A percentile compares a stretch with the other conserved stretches of the same genome.
phyloP scores from a whole-genome alignment of 2,329 filamentous ascomycete species.

The Daldinia eschscholtzii region DNA sequence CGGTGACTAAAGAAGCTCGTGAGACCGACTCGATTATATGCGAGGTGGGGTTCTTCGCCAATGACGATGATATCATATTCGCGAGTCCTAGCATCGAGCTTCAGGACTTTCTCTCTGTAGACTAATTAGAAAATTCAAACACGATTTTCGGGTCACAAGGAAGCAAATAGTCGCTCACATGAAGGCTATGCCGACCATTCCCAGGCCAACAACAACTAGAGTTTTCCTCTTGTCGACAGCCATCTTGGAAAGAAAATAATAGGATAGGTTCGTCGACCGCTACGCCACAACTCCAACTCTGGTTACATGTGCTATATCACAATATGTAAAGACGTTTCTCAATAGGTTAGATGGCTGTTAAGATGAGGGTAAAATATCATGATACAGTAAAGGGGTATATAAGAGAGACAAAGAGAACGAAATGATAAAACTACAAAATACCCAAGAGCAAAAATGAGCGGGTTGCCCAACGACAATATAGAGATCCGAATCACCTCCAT shows the following conservation, averaged over 20 bases:
- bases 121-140: constrained; percentile 19
- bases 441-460: constrained; percentile 12
- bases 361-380: not conserved
- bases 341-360: not conserved
- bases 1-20: constrained; percentile 91
- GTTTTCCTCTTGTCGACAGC: constrained; percentile 65
- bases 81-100: constrained; percentile 79
- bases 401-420: constrained; percentile 13
- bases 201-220: constrained; percentile 86
- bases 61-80: constrained; percentile 88
- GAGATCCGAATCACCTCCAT: constrained; percentile 14
- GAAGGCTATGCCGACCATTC: constrained; percentile 92
- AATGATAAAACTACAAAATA: constrained; percentile 12
- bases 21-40: constrained; percentile 91
- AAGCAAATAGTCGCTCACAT: constrained; percentile 70
- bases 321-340: not conserved
- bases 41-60: constrained; percentile 87
- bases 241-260: constrained; percentile 58
- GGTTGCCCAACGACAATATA: constrained; percentile 14
- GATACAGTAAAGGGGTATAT: not conserved
- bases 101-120: constrained; percentile 85
- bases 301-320: constrained; percentile 22
- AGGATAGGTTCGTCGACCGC: constrained; percentile 7
- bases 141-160: not conserved
- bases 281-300: constrained; percentile 38